Evolutionary conservation across 768 basidiomycete species (phyloP), one percentile per base, ranked within the genome.

Genomic region (Coprinellus aureogranulatus): DNA sequence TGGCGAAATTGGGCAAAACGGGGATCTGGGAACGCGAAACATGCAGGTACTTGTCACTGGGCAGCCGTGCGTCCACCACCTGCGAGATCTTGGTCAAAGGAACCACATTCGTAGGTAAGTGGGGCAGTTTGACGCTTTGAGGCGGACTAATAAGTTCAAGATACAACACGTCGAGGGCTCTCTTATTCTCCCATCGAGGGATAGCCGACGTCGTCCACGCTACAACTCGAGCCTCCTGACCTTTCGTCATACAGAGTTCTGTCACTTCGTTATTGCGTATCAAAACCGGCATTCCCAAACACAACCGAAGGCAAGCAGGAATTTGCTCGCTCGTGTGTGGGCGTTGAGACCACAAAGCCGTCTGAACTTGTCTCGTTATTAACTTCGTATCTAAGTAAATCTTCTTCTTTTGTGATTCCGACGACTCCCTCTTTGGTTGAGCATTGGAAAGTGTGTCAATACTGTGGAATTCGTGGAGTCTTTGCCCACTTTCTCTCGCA

Each of bases 31-130:
- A 30, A 3, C 53, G 20, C 3, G 39, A 3, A 14, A 54, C 44
- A 3, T 5, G n/a, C 3, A 55, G 5, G 2, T 34, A 4, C 16
- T 8, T 31, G n/a, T 48, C 54, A 3, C 25, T 26, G 25, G 39
- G 53, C 10, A 54, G 23, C 4, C 28, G 8, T 16, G 25, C 25
- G 4, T 49, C 28, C 20, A 46, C 25, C 44, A 37, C 2, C 27
- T 20, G 18, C 9, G 16, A 11, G 5, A 22, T 55, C 4, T 27
- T 22, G 4, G 44, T 55, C n/a, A 14, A 20, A 18, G 45, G 54
- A 3, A 75, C 65, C 3, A 75, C 66, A 65, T 75, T 74, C 51
- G 58, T 41, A 2, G 69, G 69, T 8, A 75, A 53, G 2, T 60
- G 64, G 0, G 62, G 59, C 3, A 74, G 27, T 31, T 69, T 26